Evolutionary conservation across 2,329 filamentous ascomycete genomes (phyloP), one percentile per base, ranked within the genome.

Genomic region (Trichoderma sp.): DNA sequence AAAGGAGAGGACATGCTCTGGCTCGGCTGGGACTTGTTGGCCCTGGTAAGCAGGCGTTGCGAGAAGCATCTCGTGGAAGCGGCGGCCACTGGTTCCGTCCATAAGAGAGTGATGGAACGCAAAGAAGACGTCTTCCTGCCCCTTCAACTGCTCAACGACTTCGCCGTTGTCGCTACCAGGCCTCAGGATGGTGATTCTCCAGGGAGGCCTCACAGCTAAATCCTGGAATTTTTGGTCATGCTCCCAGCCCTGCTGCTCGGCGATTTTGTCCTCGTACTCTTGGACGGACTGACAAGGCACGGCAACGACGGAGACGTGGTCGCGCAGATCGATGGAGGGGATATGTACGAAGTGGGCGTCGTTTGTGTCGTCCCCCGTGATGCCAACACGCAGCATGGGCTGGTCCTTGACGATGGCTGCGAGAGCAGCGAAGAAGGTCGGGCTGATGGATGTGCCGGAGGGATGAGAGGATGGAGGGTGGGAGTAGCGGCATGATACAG

Each of bases 71-170:
- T 81, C 77, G 73, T 90, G 88, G 73, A 90, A 88, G 2, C 82
- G 75, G 32, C 79, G 78, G 0, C 83, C 84, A 73, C 84, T 84
- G 14, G 82, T 79, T 1, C 88, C 88, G 73, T 90, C 88, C 28
- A 82, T 82, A 21, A 89, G 79, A 0, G 83, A 81, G 74, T 90
- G 88, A 73, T 90, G 88, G 39, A 81, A 86, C 6, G 82, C 80
- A 73, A 89, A 87, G 6, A 84, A 73, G 14, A 87, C 72, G 63
- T 88, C 83, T 47, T 73, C 68, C 1, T 70, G 32, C 6, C 57
- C 39, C 18, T 53, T 12, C 5, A 63, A 26, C 8, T 64, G 26
- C 14, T 34, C 3, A 3, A 79, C 75, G 5, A 76, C 61, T 1
- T 63, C 32, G 3, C 74, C 57, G 5, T 73, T 69, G 1, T 76